phyloP scores from a whole-genome alignment of 192 early-diverging fungal genomes.

The Coemansia sp. region DNA sequence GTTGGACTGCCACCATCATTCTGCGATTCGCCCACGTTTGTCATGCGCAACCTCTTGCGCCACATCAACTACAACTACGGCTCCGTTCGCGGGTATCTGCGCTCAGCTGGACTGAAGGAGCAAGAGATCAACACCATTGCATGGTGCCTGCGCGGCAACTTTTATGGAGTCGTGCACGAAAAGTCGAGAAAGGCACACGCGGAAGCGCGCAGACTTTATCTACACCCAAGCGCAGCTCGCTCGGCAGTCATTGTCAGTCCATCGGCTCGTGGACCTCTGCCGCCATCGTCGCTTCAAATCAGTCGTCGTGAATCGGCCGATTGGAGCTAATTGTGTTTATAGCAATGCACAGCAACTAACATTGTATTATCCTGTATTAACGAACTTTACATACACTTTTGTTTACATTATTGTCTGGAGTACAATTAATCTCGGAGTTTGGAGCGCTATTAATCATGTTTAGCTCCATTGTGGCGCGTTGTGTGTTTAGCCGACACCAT shows the following conservation, averaged over 20 bases:
- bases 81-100: slow-evolving; percentile 47
- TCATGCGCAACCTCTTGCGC: slow-evolving; percentile 42
- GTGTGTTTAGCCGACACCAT: not conserved
- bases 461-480: not conserved
- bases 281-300: not conserved
- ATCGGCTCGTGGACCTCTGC: not conserved
- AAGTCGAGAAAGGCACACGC: slow-evolving; percentile 14
- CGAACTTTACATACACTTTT: not conserved
- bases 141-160: slow-evolving; percentile 55
- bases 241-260: slow-evolving; percentile 16
- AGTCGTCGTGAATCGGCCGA: slow-evolving; percentile 4
- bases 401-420: not conserved
- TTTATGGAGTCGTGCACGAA: slow-evolving; percentile 37
- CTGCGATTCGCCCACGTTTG: slow-evolving; percentile 55
- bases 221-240: slow-evolving; percentile 24
- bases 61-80: slow-evolving; percentile 47
- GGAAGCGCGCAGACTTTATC: slow-evolving; percentile 21
- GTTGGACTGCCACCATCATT: slow-evolving; percentile 59
- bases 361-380: not conserved
- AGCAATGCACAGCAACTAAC: not conserved
- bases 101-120: slow-evolving; percentile 37
- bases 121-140: slow-evolving; percentile 52
- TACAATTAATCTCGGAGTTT: not conserved
- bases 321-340: not conserved
- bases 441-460: not conserved